Conservation (phyloP, 257 asterid species). For the Agastache rugosa region DNA sequence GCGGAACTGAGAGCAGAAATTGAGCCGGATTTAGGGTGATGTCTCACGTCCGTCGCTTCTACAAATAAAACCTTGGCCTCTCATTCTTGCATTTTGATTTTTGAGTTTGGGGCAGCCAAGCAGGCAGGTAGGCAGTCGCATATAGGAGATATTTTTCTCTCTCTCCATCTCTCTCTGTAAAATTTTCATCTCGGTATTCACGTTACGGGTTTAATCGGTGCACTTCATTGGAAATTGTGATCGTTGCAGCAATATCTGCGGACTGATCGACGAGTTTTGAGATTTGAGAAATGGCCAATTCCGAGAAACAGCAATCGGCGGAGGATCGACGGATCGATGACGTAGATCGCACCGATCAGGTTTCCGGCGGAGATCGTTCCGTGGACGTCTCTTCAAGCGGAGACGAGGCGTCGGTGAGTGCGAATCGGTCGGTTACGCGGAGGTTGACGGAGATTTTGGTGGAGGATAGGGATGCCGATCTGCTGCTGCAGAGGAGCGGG, state of each 20-base stretch:
- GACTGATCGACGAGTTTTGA: constrained; percentile 32
- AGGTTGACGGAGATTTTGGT: constrained; percentile 52
- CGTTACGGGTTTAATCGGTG: constrained; percentile 28
- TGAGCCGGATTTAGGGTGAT: constrained; percentile 34
- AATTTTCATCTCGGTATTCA: constrained; percentile 27
- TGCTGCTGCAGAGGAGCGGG: constrained; percentile 61
- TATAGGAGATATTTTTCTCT: constrained; percentile 29
- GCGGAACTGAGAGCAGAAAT: constrained; percentile 47
- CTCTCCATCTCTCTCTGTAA: constrained; percentile 19
- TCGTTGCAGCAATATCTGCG: constrained; percentile 12
- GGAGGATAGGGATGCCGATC: constrained; percentile 70
- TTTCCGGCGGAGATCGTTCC: constrained; percentile 46
- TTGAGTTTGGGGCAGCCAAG: constrained; percentile 30
- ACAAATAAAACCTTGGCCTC: constrained; percentile 35
- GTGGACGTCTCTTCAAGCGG: constrained; percentile 39
- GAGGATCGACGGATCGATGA: constrained; percentile 51
- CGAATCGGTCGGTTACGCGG: constrained; percentile 54
- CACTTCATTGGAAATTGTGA: constrained; percentile 19
- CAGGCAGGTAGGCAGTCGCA: neutral
- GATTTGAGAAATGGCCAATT: constrained; percentile 50
- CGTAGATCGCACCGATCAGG: constrained; percentile 47
- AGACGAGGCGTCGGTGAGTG: constrained; percentile 38
- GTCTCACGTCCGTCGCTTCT: constrained; percentile 38
- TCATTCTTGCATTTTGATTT: constrained; percentile 28
- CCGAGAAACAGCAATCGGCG: constrained; percentile 52